phyloP scores from a whole-genome alignment of 2,329 filamentous ascomycete species.

The Penicillium sp. region DNA sequence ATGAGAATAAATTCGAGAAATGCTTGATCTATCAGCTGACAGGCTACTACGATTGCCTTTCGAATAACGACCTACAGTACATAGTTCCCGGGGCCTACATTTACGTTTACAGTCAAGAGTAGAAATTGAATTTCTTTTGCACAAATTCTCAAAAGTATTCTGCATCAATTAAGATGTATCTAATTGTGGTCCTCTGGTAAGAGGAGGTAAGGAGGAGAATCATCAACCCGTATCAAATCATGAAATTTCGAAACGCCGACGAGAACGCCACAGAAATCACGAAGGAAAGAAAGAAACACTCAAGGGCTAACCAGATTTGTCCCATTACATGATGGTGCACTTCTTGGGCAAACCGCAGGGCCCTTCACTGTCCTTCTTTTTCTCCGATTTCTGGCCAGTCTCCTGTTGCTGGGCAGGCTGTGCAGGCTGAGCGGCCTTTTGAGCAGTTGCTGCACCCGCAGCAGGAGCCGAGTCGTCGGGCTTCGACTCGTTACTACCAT shows the following conservation, averaged over 20 bases:
- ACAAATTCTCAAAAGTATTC: not conserved
- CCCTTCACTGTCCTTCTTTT: conserved; percentile 57
- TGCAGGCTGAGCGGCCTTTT: conserved; percentile 25
- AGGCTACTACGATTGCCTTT: no score
- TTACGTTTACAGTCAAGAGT: no score
- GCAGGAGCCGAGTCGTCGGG: conserved; percentile 33
- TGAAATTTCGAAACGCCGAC: conserved; percentile 1
- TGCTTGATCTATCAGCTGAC: no score
- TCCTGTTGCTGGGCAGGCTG: conserved; percentile 33
- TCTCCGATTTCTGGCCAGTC: conserved; percentile 36
- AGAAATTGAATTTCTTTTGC: not conserved
- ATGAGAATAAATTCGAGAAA: no score
- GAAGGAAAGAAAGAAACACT: conserved; percentile 14
- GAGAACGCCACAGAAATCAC: conserved; percentile 14
- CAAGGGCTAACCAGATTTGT: not conserved
- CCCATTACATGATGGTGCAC: conserved; percentile 66
- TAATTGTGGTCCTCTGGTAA: not conserved
- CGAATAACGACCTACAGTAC: no score
- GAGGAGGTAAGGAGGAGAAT: not conserved
- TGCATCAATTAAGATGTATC: conserved; percentile 1
- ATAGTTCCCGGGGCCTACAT: no score
- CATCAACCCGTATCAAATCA: conserved; percentile 12
- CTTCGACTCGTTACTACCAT: conserved; percentile 57
- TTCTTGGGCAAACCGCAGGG: conserved; percentile 79
- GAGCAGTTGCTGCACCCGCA: conserved; percentile 29